Evolutionary conservation across 176 grass and related monocot genomes (phyloP).

Genomic region (Lolium multiflorum): DNA sequence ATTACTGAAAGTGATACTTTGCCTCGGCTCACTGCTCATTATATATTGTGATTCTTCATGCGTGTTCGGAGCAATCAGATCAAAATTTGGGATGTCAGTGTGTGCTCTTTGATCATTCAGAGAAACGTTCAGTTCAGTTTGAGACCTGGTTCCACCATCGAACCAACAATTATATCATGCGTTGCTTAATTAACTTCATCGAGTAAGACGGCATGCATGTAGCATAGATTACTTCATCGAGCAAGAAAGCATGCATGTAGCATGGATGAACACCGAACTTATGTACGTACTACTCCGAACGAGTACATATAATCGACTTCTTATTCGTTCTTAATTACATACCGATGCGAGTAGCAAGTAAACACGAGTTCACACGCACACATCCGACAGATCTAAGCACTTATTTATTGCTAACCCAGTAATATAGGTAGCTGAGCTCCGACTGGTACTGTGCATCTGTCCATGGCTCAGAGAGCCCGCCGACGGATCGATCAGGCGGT

Average conservation of each 20-base stretch:
- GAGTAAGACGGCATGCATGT: neutral
- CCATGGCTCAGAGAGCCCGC: neutral
- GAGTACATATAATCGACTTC: neutral
- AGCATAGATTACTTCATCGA: neutral
- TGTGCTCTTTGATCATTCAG: too few relatives aligned
- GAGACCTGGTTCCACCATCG: neutral
- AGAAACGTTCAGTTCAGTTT: neutral
- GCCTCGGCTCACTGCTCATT: too few relatives aligned
- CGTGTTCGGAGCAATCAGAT: too few relatives aligned
- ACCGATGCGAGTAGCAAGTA: neutral
- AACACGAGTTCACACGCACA: neutral
- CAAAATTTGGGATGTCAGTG: too few relatives aligned
- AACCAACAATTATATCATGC: neutral
- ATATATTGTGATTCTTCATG: too few relatives aligned
- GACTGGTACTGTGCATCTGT: neutral
- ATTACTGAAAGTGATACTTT: too few relatives aligned
- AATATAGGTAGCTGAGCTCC: neutral
- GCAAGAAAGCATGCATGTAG: neutral
- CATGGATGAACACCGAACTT: neutral
- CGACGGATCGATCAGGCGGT: neutral
- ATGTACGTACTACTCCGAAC: too few relatives aligned
- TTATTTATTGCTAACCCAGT: neutral
- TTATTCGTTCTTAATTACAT: constrained; percentile 20
- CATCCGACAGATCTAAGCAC: neutral
- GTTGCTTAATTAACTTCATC: neutral